phyloP scores from a whole-genome alignment of 768 basidiomycete genomes.

The Trametes coccinea region DNA sequence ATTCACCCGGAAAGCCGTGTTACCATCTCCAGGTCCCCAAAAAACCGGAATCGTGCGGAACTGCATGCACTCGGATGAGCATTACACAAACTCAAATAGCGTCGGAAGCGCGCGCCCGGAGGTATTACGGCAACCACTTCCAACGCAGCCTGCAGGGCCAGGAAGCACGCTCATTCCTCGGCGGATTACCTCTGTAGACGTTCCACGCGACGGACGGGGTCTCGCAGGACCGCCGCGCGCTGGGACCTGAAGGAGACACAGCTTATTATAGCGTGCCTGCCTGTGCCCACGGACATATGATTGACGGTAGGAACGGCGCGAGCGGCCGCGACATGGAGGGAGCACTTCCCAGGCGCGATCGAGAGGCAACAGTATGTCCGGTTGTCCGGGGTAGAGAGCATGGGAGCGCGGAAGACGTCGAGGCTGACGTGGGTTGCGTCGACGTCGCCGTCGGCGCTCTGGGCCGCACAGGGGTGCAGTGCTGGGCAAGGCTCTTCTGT shows the following conservation, averaged over 20 bases:
- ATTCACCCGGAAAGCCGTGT: no score
- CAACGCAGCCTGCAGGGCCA: not conserved
- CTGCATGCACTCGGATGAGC: not conserved
- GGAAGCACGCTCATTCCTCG: constrained; percentile 20
- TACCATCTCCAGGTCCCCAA: no score
- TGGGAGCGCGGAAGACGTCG: not conserved
- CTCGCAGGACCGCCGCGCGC: not conserved
- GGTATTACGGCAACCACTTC: constrained; percentile 21
- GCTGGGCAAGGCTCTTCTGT: not conserved
- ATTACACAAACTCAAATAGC: constrained; percentile 8
- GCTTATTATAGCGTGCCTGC: not conserved
- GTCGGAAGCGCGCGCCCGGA: constrained; percentile 16
- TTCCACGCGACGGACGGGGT: not conserved
- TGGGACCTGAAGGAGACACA: not conserved
- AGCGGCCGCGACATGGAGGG: not conserved
- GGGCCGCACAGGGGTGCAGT: not conserved
- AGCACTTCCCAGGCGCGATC: not conserved
- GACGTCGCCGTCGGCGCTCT: no score
- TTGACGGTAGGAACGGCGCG: constrained; percentile 4
- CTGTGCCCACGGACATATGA: constrained; percentile 5
- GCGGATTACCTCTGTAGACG: constrained; percentile 1
- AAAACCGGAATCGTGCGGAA: no score
- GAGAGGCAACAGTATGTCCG: not conserved
- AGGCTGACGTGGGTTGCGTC: not conserved
- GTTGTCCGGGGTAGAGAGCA: not conserved